Evolutionary conservation across 2,329 filamentous ascomycete genomes (phyloP), one percentile per base, ranked within the genome.

Genomic region (Colletotrichum somersetense): DNA sequence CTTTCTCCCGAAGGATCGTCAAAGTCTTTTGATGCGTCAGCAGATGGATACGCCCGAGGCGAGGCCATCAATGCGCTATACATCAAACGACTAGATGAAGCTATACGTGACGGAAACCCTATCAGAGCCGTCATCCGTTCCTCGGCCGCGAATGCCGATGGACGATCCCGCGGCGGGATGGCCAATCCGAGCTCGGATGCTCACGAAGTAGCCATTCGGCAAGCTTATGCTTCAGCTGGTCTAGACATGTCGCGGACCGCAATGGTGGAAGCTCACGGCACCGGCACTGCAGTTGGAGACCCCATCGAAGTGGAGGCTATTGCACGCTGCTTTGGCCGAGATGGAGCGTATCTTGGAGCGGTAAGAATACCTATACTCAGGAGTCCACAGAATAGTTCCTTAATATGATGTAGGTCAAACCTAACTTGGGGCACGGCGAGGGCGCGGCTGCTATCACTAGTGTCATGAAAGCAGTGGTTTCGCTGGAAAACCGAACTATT

Each of bases 201-300:
- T 11, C 38, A 38, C 10, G 38, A 38, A 38, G 38, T 10, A 38
- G 38, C 10, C 10, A 38, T 38, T 11, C 38, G 38, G 38, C 6
- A 38, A 38, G 38, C 38, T 2, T 38, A 38, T 38, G 10, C 38
- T 11, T 38, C 10, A 11, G 38, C 6, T 38, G 38, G 38, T 11
- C 38, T 38, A 10, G 67, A 78, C 35, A 57, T 76, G 18, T 66
- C 65, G 14, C 63, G 75, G 18, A 83, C 81, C 0, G 77, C 75
- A 0, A 79, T 81, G 55, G 71, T 84, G 0, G 81, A 85, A 59
- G 79, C 78, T 8, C 83, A 85, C 57, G 83, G 82, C 1, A 84
- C 83, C 0, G 82, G 82, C 1, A 85, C 83, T 1, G 56, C 63
- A 3, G 77, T 78, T 1, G 84, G 84, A 0, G 84, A 85, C 66